Conservation (phyloP, 2,329 filamentous ascomycete genomes). For the Sporothrix variecibatus region DNA sequence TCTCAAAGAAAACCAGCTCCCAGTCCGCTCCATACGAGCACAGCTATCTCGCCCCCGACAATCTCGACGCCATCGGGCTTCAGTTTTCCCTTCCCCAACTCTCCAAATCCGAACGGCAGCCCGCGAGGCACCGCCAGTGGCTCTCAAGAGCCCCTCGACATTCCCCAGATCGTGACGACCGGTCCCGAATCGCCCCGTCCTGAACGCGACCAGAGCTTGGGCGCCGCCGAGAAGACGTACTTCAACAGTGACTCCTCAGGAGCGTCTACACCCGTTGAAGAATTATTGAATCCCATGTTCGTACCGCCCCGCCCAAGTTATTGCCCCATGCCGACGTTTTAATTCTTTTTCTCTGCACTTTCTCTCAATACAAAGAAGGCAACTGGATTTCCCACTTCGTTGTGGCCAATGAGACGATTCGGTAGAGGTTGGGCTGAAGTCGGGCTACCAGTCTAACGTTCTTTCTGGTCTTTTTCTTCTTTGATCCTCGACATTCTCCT, state of each 20-base stretch:
- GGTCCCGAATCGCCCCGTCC: constrained; percentile 34
- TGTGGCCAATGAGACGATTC: constrained; percentile 9
- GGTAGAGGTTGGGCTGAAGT: constrained; percentile 17
- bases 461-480: neutral
- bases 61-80: constrained; percentile 46
- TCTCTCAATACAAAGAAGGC: neutral
- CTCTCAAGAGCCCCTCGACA: constrained; percentile 33
- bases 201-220: constrained; percentile 28
- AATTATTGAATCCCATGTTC: constrained; percentile 37
- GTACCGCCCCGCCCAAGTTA: constrained; percentile 28
- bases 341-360: neutral
- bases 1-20: constrained; percentile 51
- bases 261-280: constrained; percentile 38
- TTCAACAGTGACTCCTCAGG: constrained; percentile 44
- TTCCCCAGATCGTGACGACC: constrained; percentile 40
- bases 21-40: constrained; percentile 52
- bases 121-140: neutral
- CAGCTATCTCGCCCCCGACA: constrained; percentile 46
- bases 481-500: neutral
- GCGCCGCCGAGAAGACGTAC: constrained; percentile 39
- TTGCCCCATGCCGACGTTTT: neutral
- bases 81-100: constrained; percentile 38
- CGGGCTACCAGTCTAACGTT: constrained; percentile 13
- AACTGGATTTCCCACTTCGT: neutral
- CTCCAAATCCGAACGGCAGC: constrained; percentile 7